Conservation (phyloP, 805 yeast genomes). For the Saccharomycopsis synnaedendra region DNA sequence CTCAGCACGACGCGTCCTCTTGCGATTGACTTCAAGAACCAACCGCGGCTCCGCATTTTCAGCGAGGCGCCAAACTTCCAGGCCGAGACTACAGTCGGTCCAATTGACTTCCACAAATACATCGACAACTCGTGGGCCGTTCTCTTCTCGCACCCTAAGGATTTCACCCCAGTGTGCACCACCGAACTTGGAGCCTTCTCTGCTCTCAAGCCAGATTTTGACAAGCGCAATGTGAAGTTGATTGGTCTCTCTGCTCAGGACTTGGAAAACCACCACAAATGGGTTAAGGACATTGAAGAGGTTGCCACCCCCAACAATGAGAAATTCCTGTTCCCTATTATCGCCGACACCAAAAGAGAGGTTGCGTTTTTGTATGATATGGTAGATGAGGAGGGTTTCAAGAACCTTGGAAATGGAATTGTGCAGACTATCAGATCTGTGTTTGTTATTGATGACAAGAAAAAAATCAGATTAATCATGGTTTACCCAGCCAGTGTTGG, state of each 20-base stretch:
- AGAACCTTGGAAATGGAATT: conserved; percentile 59
- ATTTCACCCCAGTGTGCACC: conserved; percentile 94
- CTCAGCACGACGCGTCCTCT: no score
- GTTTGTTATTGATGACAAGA: conserved; percentile 80
- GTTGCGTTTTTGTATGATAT: conserved; percentile 77
- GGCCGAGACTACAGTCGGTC: conserved; percentile 75
- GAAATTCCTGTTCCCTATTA: conserved; percentile 76
- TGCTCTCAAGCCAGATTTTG: conserved; percentile 77
- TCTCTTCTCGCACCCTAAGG: conserved; percentile 90
- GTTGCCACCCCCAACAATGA: conserved; percentile 49
- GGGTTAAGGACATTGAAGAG: conserved; percentile 91
- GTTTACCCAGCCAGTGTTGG: conserved; percentile 92
- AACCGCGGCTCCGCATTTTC: conserved; percentile 66
- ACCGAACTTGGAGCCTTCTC: conserved; percentile 95
- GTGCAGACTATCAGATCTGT: conserved; percentile 89
- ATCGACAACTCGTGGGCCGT: conserved; percentile 82
- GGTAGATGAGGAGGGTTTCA: conserved; percentile 79
- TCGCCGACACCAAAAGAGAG: conserved; percentile 78
- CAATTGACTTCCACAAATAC: conserved; percentile 78
- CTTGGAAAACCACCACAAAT: conserved; percentile 64
- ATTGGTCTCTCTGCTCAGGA: conserved; percentile 86
- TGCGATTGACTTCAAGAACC: conserved; percentile 21
- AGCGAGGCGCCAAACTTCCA: conserved; percentile 80
- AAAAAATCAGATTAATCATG: conserved; percentile 77
- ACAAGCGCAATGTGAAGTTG: conserved; percentile 74